Evolutionary conservation across 345 rosid genomes (phyloP).

Genomic region (Trapa bicornis): DNA sequence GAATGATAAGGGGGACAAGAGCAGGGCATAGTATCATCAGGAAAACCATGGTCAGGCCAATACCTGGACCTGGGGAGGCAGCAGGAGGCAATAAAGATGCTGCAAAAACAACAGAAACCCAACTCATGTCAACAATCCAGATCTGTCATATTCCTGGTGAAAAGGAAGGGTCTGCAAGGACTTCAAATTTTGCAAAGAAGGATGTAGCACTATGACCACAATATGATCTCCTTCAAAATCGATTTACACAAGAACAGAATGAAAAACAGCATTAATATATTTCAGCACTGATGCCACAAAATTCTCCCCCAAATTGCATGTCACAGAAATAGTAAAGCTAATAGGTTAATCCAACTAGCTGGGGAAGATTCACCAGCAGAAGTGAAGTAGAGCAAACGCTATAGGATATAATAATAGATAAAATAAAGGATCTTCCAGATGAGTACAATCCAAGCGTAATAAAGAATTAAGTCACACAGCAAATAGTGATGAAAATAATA

Average conservation of each 20-base stretch:
- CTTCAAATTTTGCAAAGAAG: not conserved
- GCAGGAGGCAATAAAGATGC: slow-evolving; percentile 28
- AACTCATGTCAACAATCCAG: not conserved
- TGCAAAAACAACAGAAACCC: slow-evolving; percentile 19
- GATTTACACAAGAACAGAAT: too few relatives aligned
- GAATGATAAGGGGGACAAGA: not conserved
- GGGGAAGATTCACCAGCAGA: not conserved
- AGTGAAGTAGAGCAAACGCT: too few relatives aligned
- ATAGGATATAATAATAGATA: too few relatives aligned
- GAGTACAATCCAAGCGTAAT: too few relatives aligned
- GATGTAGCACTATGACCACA: not conserved
- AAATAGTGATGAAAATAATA: too few relatives aligned
- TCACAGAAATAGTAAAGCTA: not conserved
- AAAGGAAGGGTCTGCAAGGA: not conserved
- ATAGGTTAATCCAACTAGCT: not conserved
- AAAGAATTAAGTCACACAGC: too few relatives aligned
- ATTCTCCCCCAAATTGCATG: too few relatives aligned
- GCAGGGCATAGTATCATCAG: not conserved
- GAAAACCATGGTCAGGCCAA: not conserved
- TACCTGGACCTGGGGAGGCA: slow-evolving; percentile 42
- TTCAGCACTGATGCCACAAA: too few relatives aligned
- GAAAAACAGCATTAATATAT: too few relatives aligned
- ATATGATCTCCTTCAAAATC: too few relatives aligned
- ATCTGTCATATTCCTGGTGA: not conserved
- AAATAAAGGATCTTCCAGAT: too few relatives aligned